Conservation (phyloP, 129 eudicot species). For the Dittrichia graveolens region DNA sequence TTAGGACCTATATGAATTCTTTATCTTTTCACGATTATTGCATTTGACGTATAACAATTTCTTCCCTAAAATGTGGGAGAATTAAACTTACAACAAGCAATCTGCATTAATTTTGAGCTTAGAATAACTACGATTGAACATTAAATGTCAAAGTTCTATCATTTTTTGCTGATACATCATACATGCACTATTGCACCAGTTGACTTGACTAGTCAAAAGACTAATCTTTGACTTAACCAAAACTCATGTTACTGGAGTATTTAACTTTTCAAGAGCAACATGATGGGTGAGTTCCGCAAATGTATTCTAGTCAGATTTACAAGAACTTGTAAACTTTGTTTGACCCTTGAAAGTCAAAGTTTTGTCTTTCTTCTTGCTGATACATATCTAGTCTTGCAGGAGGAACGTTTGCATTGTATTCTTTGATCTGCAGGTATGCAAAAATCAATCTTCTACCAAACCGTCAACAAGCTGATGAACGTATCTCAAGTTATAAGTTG, state of each 20-base stretch:
- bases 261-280: neutral
- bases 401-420: conserved; percentile 95
- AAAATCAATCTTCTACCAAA: conserved; percentile 84
- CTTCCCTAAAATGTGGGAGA: neutral
- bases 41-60: neutral
- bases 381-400: conserved; percentile 52
- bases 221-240: neutral
- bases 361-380: neutral
- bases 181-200: neutral
- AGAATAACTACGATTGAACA: conserved; percentile 7
- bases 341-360: neutral
- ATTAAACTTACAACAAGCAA: neutral
- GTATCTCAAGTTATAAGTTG: conserved; percentile 84
- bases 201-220: neutral
- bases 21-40: neutral
- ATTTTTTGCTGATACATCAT: conserved; percentile 14
- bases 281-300: neutral
- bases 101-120: neutral
- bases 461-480: conserved; percentile 87
- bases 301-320: conserved; percentile 1
- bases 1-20: neutral
- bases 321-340: neutral
- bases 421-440: conserved; percentile 89
- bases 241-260: neutral
- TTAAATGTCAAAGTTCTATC: neutral